These are phyloP conservation scores for Candida adriatica DNA, from an alignment of 805 yeast species.

Conservation along the genomic window DNA sequence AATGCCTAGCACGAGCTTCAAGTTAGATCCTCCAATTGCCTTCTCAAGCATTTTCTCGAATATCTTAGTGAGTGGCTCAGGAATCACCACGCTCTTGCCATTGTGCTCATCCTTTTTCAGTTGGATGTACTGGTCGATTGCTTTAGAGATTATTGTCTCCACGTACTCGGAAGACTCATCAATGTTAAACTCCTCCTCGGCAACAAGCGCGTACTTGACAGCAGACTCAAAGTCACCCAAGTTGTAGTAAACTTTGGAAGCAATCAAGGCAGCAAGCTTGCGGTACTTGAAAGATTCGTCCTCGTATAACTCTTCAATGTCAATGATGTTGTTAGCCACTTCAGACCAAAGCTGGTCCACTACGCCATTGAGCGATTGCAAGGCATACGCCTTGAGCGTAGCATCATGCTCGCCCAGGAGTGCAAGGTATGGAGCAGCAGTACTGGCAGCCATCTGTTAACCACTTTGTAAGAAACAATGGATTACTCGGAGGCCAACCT, in stretches of 20 bases:
- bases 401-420: slow-evolving; percentile 78
- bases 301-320: slow-evolving; percentile 88
- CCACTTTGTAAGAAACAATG: too few species aligned
- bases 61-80: slow-evolving; percentile 55
- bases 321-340: slow-evolving; percentile 82
- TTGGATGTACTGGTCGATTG: slow-evolving; percentile 75
- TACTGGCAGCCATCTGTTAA: slow-evolving; percentile 20
- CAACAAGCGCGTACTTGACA: slow-evolving; percentile 79
- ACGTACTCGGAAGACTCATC: slow-evolving; percentile 76
- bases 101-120: slow-evolving; percentile 48
- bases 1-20: slow-evolving; percentile 80
- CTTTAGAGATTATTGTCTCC: slow-evolving; percentile 90
- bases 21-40: slow-evolving; percentile 66
- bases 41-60: slow-evolving; percentile 84
- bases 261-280: slow-evolving; percentile 81
- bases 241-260: slow-evolving; percentile 86
- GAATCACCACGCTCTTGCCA: slow-evolving; percentile 34
- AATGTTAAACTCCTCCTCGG: slow-evolving; percentile 74
- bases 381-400: slow-evolving; percentile 74
- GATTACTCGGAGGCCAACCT: too few species aligned
- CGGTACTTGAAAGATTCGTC: slow-evolving; percentile 72
- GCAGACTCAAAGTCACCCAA: slow-evolving; percentile 91
- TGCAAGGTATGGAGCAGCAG: slow-evolving; percentile 91
- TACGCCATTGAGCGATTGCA: slow-evolving; percentile 68
- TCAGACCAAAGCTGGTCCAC: slow-evolving; percentile 97